phyloP scores from a whole-genome alignment of 371 early-diverging fungal genomes.

The Phascolomyces articulosus region DNA sequence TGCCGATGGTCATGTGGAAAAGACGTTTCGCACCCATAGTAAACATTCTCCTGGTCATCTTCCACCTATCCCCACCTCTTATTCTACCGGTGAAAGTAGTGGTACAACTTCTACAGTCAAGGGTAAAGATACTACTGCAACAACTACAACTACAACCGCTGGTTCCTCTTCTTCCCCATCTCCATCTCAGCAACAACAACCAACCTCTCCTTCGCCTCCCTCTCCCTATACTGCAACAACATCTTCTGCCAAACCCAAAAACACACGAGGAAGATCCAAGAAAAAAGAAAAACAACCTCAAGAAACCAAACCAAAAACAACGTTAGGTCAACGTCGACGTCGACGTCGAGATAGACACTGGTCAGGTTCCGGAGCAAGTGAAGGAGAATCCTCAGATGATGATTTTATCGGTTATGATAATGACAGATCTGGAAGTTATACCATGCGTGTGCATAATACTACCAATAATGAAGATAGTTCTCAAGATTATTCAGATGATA shows the following conservation, averaged over 20 bases:
- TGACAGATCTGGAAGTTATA: conserved; percentile 67
- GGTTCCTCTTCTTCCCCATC: not conserved
- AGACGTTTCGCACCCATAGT: conserved; percentile 70
- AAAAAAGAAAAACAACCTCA: conserved; percentile 20
- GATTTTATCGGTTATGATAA: conserved; percentile 49
- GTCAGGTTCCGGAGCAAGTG: conserved; percentile 51
- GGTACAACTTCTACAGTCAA: not conserved
- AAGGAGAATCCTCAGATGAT: conserved; percentile 41
- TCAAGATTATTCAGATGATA: not conserved
- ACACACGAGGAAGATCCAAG: not conserved
- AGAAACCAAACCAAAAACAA: conserved; percentile 23
- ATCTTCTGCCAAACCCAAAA: not conserved
- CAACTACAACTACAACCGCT: not conserved
- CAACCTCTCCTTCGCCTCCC: too few relatives aligned
- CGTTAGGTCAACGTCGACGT: conserved; percentile 21
- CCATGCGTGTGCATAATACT: conserved; percentile 37
- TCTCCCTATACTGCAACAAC: too few relatives aligned
- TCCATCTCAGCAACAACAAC: not conserved
- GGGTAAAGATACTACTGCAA: conserved; percentile 13
- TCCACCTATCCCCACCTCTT: not conserved
- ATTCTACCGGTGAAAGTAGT: conserved; percentile 12
- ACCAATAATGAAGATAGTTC: conserved; percentile 9
- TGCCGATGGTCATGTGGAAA: conserved; percentile 71
- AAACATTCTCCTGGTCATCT: not conserved
- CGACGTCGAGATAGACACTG: conserved; percentile 33